phyloP scores from a whole-genome alignment of 2,329 filamentous ascomycete species.

The Fusarium annulatum region DNA sequence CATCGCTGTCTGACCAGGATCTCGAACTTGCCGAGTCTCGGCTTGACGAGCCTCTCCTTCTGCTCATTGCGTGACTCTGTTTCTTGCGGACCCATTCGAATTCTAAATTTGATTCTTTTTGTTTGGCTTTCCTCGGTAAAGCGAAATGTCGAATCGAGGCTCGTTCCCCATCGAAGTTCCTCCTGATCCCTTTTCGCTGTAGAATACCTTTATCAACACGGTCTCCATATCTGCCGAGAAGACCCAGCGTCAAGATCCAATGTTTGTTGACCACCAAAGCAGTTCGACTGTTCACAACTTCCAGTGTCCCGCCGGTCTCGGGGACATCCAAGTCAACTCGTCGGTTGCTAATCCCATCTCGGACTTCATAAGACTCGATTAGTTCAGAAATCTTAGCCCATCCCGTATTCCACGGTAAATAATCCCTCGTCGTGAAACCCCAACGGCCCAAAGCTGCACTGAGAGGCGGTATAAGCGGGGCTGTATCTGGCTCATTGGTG shows the following conservation, averaged over 20 bases:
- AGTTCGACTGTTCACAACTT: not conserved
- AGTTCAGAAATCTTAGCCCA: not conserved
- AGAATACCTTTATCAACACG: not conserved
- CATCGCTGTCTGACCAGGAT: not conserved
- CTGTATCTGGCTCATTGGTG: not conserved
- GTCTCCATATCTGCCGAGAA: not conserved
- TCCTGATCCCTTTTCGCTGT: not conserved
- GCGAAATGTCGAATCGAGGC: not conserved
- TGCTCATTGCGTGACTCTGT: fast-evolving
- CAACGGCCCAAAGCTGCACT: not conserved
- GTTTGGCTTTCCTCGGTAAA: not conserved
- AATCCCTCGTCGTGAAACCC: not conserved
- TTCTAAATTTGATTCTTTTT: fast-evolving
- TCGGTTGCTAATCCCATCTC: not conserved
- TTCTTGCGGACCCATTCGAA: not conserved
- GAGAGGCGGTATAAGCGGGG: not conserved
- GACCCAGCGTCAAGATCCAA: not conserved
- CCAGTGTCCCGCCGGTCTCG: fast-evolving
- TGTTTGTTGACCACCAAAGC: fast-evolving
- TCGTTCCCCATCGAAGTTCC: not conserved
- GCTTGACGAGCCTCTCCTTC: fast-evolving
- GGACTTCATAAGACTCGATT: not conserved
- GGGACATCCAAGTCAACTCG: not conserved
- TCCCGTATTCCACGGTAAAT: not conserved
- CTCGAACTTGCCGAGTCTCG: fast-evolving